Conservation (phyloP, 257 asterid species). For the Nicotiana sylvestris region DNA sequence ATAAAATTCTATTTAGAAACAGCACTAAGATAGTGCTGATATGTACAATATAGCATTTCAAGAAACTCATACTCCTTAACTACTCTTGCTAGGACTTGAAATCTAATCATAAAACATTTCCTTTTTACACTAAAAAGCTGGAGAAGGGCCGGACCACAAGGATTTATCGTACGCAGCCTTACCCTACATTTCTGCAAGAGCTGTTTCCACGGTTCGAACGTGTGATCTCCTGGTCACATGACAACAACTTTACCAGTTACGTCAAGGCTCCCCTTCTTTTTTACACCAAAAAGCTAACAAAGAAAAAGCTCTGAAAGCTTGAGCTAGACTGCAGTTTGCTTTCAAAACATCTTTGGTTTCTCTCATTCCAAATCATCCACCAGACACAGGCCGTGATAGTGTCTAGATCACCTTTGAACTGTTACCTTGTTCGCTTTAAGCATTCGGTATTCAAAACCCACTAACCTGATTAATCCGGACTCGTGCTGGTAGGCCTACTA, state of each 20-base stretch:
- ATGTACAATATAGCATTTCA: slow-evolving; percentile 2
- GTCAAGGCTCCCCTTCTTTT: too few species aligned
- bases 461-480: not conserved
- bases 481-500: not conserved
- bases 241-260: too few species aligned
- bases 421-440: not conserved
- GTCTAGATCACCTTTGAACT: not conserved
- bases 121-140: not conserved
- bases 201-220: too few species aligned
- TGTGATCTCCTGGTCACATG: too few species aligned
- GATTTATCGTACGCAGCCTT: too few species aligned
- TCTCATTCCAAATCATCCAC: not conserved
- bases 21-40: not conserved
- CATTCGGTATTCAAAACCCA: not conserved
- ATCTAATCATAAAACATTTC: not conserved
- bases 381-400: not conserved
- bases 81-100: not conserved
- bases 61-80: slow-evolving; percentile 1
- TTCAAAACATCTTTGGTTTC: not conserved
- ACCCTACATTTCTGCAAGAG: too few species aligned
- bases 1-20: not conserved
- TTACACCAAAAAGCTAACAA: not conserved
- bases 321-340: not conserved
- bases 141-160: too few species aligned
- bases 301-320: not conserved